These are phyloP conservation scores for Salix suchowensis DNA, from an alignment of 345 rosid genomes.

Conservation along the genomic window DNA sequence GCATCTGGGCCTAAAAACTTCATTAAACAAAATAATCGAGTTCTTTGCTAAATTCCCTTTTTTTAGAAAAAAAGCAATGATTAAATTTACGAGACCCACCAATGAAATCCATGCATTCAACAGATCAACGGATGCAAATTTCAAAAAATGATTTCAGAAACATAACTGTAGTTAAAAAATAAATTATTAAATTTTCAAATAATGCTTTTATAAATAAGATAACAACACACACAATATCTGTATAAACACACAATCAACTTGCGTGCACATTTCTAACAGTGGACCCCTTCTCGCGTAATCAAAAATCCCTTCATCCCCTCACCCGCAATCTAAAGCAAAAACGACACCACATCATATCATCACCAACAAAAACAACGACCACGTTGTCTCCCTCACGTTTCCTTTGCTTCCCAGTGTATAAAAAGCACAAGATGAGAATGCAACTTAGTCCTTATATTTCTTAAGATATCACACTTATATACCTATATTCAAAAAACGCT, in stretches of 20 bases:
- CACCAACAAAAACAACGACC: background rate
- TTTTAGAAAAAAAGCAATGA: background rate
- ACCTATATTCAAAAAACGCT: background rate
- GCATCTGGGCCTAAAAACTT: background rate
- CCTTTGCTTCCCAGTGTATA: background rate
- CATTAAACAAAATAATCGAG: background rate
- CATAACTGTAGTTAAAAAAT: too few relatives aligned
- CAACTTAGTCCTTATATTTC: background rate
- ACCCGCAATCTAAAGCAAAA: background rate
- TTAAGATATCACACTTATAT: background rate
- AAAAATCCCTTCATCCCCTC: background rate
- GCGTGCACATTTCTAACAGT: constrained; percentile 18
- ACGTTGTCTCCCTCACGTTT: background rate
- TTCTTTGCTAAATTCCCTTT: background rate
- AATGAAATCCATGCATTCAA: background rate
- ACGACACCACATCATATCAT: background rate
- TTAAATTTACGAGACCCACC: background rate
- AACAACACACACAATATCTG: too few relatives aligned
- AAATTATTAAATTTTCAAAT: too few relatives aligned
- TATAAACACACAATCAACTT: background rate
- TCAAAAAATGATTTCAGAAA: background rate
- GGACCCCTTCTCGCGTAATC: constrained; percentile 12
- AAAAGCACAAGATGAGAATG: background rate
- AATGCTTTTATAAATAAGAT: too few relatives aligned
- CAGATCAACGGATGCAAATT: background rate